Evolutionary conservation across 371 early-diverging fungal species (phyloP).

Genomic region (Mortierella sp.): DNA sequence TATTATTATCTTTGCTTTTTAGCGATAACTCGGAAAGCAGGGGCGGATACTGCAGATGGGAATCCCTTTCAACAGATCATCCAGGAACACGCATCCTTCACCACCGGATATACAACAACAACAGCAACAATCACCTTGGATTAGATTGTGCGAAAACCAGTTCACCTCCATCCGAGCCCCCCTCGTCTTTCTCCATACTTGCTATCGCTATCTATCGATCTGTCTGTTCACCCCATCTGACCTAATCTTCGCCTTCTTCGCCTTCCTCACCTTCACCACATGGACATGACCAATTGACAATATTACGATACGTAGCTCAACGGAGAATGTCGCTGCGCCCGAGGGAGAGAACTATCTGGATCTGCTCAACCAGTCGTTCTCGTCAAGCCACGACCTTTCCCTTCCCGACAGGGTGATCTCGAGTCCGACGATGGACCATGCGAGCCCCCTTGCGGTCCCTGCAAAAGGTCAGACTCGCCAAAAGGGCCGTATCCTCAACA

Average conservation of each 20-base stretch:
- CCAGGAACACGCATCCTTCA: background rate
- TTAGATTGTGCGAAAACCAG: background rate
- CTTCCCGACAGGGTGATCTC: constrained; percentile 64
- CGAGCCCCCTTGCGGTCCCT: background rate
- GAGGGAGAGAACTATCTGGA: constrained; percentile 69
- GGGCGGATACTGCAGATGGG: background rate
- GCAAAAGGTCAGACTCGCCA: background rate
- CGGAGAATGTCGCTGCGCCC: constrained; percentile 12
- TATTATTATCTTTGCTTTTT: too few relatives aligned
- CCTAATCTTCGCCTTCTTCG: background rate
- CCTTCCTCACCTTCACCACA: too few relatives aligned
- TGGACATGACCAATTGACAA: background rate
- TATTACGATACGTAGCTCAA: constrained; percentile 1
- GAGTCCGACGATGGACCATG: background rate
- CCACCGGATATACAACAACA: background rate
- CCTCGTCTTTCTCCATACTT: background rate
- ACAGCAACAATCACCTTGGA: background rate
- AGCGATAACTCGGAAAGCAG: background rate
- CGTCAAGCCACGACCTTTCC: constrained; percentile 79
- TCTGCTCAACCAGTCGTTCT: constrained; percentile 89
- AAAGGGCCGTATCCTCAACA: constrained; percentile 20
- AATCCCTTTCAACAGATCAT: background rate
- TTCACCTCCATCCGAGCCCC: background rate
- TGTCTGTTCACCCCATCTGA: background rate
- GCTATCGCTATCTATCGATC: too few relatives aligned